Conservation (phyloP, 495 filamentous ascomycete genomes). For the Trichocladium uniseriatum region DNA sequence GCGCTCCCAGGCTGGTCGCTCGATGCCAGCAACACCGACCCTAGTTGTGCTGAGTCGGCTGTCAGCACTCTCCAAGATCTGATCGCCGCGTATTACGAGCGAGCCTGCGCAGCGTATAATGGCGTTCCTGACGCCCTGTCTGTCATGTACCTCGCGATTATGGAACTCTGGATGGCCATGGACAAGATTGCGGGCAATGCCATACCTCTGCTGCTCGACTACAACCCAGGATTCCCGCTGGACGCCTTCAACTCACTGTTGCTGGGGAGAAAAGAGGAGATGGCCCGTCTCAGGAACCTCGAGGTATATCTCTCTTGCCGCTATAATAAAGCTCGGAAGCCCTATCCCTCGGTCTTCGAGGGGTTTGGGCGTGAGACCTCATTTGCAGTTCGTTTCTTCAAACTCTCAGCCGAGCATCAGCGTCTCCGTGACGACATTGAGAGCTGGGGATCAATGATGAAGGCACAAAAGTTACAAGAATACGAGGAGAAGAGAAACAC, state of each 20-base stretch:
- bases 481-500: constrained; percentile 16
- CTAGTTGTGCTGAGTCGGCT: too few species aligned
- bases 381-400: constrained; percentile 49
- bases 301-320: constrained; percentile 45
- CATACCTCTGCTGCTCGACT: constrained; percentile 39
- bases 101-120: constrained; percentile 25
- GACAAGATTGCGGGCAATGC: constrained; percentile 41
- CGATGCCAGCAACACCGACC: too few species aligned
- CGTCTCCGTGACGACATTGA: constrained; percentile 34
- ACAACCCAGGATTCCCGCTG: constrained; percentile 39
- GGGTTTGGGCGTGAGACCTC: constrained; percentile 22
- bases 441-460: constrained; percentile 20
- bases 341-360: constrained; percentile 30
- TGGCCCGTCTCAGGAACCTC: constrained; percentile 39
- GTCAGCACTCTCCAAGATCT: too few species aligned
- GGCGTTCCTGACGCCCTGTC: constrained; percentile 45
- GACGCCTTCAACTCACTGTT: constrained; percentile 39
- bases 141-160: constrained; percentile 47
- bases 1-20: too few species aligned
- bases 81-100: too few species aligned
- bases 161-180: constrained; percentile 56
- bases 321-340: too few species aligned
- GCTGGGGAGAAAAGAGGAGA: constrained; percentile 39
- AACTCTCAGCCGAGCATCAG: constrained; percentile 39
- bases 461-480: constrained; percentile 36